Conservation (phyloP, 176 grass and related monocot genomes). For the Olyra latifolia region DNA sequence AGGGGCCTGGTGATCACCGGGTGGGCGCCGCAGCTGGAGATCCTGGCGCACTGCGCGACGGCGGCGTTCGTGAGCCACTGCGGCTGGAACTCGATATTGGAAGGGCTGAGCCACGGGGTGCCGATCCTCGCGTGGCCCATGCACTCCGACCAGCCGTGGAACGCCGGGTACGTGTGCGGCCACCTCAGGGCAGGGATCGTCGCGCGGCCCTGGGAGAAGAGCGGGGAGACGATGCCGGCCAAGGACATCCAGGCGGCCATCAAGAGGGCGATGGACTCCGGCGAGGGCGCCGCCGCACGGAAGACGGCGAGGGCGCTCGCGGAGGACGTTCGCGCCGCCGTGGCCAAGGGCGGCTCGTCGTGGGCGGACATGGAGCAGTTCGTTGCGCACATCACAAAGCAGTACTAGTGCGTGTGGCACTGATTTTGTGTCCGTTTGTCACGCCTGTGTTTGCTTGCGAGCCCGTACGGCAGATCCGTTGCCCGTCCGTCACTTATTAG, state of each 20-base stretch:
- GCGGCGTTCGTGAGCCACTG: constrained; percentile 62
- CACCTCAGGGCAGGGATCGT: constrained; percentile 28
- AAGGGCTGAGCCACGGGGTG: constrained; percentile 9
- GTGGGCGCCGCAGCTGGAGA: constrained; percentile 66
- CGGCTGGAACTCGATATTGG: constrained; percentile 57
- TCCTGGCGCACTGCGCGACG: constrained; percentile 50
- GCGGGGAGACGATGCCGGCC: constrained; percentile 5
- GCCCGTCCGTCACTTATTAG: too few relatives aligned
- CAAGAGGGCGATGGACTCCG: constrained; percentile 4
- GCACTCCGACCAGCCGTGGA: constrained; percentile 48
- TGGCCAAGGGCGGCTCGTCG: constrained; percentile 28
- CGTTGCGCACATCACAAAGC: neutral
- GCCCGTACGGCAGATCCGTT: neutral
- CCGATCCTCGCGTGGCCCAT: constrained; percentile 34
- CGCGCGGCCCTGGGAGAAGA: constrained; percentile 13
- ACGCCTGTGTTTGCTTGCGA: neutral
- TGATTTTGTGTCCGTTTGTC: neutral
- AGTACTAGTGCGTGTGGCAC: neutral
- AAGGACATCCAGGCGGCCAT: neutral
- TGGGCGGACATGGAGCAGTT: constrained; percentile 33
- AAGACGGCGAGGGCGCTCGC: constrained; percentile 3
- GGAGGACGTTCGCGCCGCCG: constrained; percentile 6
- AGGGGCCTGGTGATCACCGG: constrained; percentile 44
- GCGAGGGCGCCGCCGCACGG: constrained; percentile 1
- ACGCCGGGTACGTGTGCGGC: constrained; percentile 16